phyloP scores from a whole-genome alignment of 345 rosid genomes.

The Draba incana region DNA sequence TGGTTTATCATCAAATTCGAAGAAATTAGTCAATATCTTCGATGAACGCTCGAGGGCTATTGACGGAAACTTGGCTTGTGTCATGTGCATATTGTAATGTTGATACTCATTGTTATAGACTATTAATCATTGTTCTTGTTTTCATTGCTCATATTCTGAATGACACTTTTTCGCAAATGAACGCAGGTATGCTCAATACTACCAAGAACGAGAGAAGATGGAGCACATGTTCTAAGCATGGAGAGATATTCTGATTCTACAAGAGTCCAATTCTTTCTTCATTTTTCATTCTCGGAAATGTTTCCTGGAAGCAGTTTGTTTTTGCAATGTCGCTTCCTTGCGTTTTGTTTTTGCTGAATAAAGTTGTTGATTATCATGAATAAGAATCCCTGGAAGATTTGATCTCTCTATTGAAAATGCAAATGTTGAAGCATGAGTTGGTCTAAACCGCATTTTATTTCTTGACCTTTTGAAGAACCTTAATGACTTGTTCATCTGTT shows the following conservation, averaged over 20 bases:
- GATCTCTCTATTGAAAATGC: neutral
- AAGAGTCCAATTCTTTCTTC: constrained; percentile 26
- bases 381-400: neutral
- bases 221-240: constrained; percentile 38
- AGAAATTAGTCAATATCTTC: neutral
- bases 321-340: constrained; percentile 20
- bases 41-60: neutral
- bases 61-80: neutral
- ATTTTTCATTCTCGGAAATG: neutral
- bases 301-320: constrained; percentile 1
- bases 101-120: neutral
- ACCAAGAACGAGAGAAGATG: constrained; percentile 38
- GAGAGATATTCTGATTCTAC: constrained; percentile 2
- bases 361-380: constrained; percentile 1
- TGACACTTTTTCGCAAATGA: neutral
- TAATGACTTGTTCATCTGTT: constrained; percentile 66
- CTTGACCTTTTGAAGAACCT: constrained; percentile 71
- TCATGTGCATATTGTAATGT: constrained; percentile 4
- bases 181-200: constrained; percentile 40
- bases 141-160: neutral
- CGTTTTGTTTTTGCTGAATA: constrained; percentile 29
- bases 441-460: constrained; percentile 36
- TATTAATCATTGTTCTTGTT: neutral
- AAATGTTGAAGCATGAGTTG: neutral
- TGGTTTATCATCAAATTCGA: neutral